Evolutionary conservation across 352 stramenopile species (phyloP).

Genomic region (Phytophthora syringae): DNA sequence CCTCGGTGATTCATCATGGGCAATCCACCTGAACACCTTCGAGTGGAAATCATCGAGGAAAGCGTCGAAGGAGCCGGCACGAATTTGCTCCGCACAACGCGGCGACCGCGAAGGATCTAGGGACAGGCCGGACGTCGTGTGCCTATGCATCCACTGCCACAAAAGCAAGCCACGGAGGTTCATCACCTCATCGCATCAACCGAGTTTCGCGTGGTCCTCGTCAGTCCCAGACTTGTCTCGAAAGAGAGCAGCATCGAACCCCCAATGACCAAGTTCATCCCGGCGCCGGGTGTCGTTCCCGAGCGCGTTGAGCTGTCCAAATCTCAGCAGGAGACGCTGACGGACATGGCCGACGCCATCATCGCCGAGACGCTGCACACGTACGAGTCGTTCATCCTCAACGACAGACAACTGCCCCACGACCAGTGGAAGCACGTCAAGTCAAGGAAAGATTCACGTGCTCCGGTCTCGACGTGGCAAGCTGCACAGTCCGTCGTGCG

Average conservation of each 20-base stretch:
- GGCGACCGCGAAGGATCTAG: constrained; percentile 14
- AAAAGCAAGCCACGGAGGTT: constrained; percentile 23
- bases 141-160: constrained; percentile 22
- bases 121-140: constrained; percentile 15
- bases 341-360: constrained; percentile 47
- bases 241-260: neutral
- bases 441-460: constrained; percentile 46
- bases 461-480: constrained; percentile 43
- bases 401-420: constrained; percentile 31
- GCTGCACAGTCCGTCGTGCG: neutral
- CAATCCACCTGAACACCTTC: neutral
- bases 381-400: constrained; percentile 46
- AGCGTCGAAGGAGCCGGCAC: constrained; percentile 1
- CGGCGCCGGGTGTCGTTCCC: constrained; percentile 15
- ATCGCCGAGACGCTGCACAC: constrained; percentile 52
- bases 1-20: neutral
- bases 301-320: constrained; percentile 15
- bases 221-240: constrained; percentile 26
- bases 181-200: constrained; percentile 25
- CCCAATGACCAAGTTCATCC: constrained; percentile 21
- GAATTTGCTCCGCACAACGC: constrained; percentile 15
- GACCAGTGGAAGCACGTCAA: constrained; percentile 53
- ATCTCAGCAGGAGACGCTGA: constrained; percentile 40
- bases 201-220: neutral
- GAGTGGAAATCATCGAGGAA: constrained; percentile 6